phyloP scores from a whole-genome alignment of 2,329 filamentous ascomycete species.

The Exophiala dermatitidis region DNA sequence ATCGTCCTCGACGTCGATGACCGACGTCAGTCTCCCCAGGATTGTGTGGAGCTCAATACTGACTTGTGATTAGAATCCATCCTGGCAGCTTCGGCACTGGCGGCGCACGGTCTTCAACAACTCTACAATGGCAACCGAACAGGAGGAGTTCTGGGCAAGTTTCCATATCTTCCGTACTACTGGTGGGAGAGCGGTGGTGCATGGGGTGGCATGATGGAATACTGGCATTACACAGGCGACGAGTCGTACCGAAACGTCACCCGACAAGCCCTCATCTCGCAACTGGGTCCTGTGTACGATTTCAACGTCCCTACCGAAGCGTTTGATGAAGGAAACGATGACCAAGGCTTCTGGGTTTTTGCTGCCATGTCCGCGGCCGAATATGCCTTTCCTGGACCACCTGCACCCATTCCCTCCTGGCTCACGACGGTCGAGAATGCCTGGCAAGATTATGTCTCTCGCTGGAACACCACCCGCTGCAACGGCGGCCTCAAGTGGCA shows the following conservation, averaged over 20 bases:
- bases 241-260: conserved; percentile 53
- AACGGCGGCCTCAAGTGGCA: conserved; percentile 73
- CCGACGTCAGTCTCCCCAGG: conserved; percentile 24
- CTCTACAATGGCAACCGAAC: conserved; percentile 49
- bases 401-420: conserved; percentile 35
- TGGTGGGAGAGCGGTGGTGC: conserved; percentile 60
- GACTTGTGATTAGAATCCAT: conserved; percentile 34
- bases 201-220: conserved; percentile 63
- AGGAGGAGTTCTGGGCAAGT: conserved; percentile 45
- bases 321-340: conserved; percentile 51
- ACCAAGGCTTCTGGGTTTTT: conserved; percentile 65
- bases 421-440: conserved; percentile 56
- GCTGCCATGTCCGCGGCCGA: conserved; percentile 62
- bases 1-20: conserved; percentile 29
- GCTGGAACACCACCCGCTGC: conserved; percentile 64
- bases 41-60: neutral
- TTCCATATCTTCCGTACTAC: conserved; percentile 64
- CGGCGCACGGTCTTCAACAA: conserved; percentile 45
- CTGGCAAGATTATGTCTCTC: conserved; percentile 61
- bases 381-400: conserved; percentile 54
- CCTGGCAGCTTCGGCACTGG: conserved; percentile 37
- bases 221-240: conserved; percentile 61
- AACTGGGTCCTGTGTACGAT: conserved; percentile 53
- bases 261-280: conserved; percentile 52
- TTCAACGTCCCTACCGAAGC: conserved; percentile 48